Evolutionary conservation across 495 filamentous ascomycete species (phyloP).

Genomic region (Podospora pseudopauciseta): DNA sequence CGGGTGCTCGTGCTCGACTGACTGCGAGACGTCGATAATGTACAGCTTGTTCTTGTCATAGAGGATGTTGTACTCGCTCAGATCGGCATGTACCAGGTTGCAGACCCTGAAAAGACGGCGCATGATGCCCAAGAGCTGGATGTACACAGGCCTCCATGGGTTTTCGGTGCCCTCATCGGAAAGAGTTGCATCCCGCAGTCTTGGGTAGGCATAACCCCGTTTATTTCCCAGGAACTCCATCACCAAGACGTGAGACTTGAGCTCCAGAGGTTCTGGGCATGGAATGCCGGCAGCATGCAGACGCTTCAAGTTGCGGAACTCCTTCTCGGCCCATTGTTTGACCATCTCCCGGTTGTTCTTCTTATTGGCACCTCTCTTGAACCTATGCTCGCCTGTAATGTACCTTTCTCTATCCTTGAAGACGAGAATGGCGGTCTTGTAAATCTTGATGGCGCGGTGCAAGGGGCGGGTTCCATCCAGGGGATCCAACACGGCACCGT

Average conservation of each 20-base stretch:
- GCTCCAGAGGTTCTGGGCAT: constrained; percentile 81
- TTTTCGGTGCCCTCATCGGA: constrained; percentile 57
- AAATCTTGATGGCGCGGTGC: constrained; percentile 87
- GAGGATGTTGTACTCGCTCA: constrained; percentile 95
- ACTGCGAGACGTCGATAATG: constrained; percentile 96
- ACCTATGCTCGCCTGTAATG: constrained; percentile 83
- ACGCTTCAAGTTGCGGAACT: constrained; percentile 88
- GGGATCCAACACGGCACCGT: constrained; percentile 55
- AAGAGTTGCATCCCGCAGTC: constrained; percentile 56
- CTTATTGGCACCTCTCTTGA: constrained; percentile 77
- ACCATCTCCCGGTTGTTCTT: constrained; percentile 92
- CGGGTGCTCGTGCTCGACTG: constrained; percentile 94
- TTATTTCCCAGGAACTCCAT: constrained; percentile 91
- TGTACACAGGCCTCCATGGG: constrained; percentile 73
- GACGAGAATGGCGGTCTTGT: constrained; percentile 92
- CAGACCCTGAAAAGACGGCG: constrained; percentile 86
- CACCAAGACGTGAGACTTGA: constrained; percentile 84
- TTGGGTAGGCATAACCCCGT: constrained; percentile 80
- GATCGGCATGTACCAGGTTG: constrained; percentile 86
- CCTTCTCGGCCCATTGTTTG: constrained; percentile 97
- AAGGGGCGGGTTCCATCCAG: constrained; percentile 44
- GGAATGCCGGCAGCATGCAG: constrained; percentile 80
- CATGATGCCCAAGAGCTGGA: constrained; percentile 84
- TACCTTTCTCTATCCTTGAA: constrained; percentile 98
- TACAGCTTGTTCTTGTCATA: constrained; percentile 80